phyloP scores from a whole-genome alignment of 2,329 filamentous ascomycete species.

The Fusarium sp. region DNA sequence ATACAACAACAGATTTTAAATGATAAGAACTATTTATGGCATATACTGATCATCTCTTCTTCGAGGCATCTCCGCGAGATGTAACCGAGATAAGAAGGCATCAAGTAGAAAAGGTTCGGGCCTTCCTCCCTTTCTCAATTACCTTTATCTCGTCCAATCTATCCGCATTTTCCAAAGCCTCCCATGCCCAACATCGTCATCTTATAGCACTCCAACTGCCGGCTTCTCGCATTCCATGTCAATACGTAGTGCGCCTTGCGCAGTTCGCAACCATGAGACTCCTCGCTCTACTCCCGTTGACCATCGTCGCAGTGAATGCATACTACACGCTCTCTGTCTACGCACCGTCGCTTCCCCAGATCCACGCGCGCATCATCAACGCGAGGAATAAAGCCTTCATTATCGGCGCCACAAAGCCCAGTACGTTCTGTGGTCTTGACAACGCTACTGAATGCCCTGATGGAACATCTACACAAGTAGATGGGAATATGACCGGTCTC shows the following conservation, averaged over 20 bases:
- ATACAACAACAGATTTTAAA: neutral
- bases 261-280: slow-evolving; percentile 27
- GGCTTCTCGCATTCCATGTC: neutral
- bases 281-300: neutral
- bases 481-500: slow-evolving; percentile 45
- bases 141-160: neutral
- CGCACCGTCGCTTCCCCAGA: slow-evolving; percentile 31
- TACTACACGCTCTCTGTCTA: slow-evolving; percentile 47
- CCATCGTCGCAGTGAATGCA: neutral
- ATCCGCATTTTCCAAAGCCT: neutral
- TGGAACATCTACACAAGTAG: slow-evolving; percentile 45
- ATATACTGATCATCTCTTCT: neutral
- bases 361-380: slow-evolving; percentile 46
- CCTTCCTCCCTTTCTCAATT: slow-evolving; percentile 1
- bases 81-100: neutral
- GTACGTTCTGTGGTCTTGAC: slow-evolving; percentile 43
- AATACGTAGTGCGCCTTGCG: neutral
- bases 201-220: neutral
- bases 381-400: slow-evolving; percentile 45
- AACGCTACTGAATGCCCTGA: slow-evolving; percentile 41
- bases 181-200: neutral
- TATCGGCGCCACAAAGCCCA: slow-evolving; percentile 44
- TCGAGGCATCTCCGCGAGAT: slow-evolving; percentile 12
- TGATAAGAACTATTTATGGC: neutral
- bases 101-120: slow-evolving; percentile 22